Conservation (phyloP, 805 yeast genomes). For the Candida silvicultrix region DNA sequence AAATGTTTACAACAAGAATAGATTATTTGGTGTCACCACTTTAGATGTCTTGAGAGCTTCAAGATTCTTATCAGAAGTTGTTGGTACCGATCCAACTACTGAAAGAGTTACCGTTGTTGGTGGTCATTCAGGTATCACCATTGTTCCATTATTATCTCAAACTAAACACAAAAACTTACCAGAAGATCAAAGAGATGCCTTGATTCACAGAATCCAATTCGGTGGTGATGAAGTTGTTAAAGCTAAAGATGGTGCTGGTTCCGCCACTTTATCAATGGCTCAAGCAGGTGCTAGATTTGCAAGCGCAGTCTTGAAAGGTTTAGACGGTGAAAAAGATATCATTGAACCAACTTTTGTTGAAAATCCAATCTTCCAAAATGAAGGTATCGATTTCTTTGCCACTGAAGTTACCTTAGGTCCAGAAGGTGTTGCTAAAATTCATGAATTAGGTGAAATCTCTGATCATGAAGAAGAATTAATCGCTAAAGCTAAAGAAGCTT, state of each 20-base stretch:
- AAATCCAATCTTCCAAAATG: conserved; percentile 73
- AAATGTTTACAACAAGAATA: conserved; percentile 88
- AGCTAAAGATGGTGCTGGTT: conserved; percentile 92
- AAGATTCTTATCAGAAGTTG: conserved; percentile 69
- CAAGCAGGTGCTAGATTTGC: conserved; percentile 82
- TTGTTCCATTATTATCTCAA: conserved; percentile 88
- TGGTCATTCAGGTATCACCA: conserved; percentile 96
- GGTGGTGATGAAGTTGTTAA: conserved; percentile 96
- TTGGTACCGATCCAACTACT: conserved; percentile 66
- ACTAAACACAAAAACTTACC: conserved; percentile 62
- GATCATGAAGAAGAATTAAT: conserved; percentile 82
- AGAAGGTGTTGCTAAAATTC: conserved; percentile 80
- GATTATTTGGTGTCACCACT: conserved; percentile 93
- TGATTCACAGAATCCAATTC: conserved; percentile 86
- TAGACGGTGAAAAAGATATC: conserved; percentile 56
- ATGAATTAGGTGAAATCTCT: conserved; percentile 66
- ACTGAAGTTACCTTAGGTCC: conserved; percentile 91
- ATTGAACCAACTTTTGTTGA: conserved; percentile 70
- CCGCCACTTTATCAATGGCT: conserved; percentile 92
- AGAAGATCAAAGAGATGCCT: conserved; percentile 57
- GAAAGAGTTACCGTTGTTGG: conserved; percentile 88
- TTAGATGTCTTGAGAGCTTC: conserved; percentile 87
- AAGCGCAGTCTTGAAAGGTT: conserved; percentile 56
- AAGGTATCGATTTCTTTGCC: conserved; percentile 94
- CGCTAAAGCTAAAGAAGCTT: conserved; percentile 78